Base-by-base conservation (phyloP, 2,329 filamentous ascomycete species). In the Coniochaeta sp. region DNA sequence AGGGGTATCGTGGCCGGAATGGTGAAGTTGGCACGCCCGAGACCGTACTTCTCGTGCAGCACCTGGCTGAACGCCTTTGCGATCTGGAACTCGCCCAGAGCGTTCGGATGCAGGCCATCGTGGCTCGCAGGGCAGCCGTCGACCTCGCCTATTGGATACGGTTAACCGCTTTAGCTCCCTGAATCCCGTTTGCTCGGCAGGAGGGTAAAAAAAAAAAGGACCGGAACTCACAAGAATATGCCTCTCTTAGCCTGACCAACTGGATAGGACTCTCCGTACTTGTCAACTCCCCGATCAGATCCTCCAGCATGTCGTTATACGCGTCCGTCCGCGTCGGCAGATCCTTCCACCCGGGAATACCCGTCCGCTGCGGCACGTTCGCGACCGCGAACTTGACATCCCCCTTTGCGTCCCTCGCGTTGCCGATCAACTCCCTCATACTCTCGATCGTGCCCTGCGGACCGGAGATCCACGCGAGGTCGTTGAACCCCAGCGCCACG, bases 101-200 rank as follows among this genome's bases (percentile, higher is more conserved):
- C 69, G 55, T 73, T 75, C 0, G 76, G 76, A 59, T 79, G 76
- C 9, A 79, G 63, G 10, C 76, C 76, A 64, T 78, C 76, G 60
- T 75, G 73, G 6, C 71, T 70, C 1, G 68, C 69, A 12, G 63
- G 67, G 17, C 68, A 69, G 28, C 40, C 60, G 52, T 65, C 60
- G 34, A 59, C 56, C 19, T 64, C 64, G 58, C 65, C 66, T 68
- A 30, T 4, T 44, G n/a, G 16, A n/a, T n/a, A n/a, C n/a, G n/a
- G n/a, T n/a, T n/a, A n/a, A n/a, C n/a, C n/a, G n/a, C n/a, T n/a
- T n/a, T n/a, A n/a, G n/a, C n/a, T n/a, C n/a, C n/a, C n/a, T n/a
- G n/a, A n/a, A n/a, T n/a, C n/a, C n/a, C n/a, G n/a, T n/a, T n/a
- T n/a, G n/a, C n/a, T n/a, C n/a, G n/a, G n/a, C n/a, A n/a, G n/a